phyloP scores from a whole-genome alignment of 371 early-diverging fungal species.

The Phascolomyces articulosus region DNA sequence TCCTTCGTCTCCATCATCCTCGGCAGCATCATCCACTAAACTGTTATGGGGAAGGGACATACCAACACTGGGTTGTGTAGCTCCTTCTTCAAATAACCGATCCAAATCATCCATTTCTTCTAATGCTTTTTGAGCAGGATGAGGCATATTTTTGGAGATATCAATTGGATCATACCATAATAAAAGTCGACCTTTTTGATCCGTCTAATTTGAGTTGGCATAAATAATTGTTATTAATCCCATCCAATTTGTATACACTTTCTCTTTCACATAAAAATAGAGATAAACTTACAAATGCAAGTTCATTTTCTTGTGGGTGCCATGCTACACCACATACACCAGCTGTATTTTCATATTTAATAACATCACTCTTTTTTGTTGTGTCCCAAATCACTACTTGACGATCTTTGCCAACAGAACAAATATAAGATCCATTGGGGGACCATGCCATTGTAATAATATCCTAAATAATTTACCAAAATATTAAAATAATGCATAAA shows the following conservation, averaged over 20 bases:
- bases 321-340: conserved; percentile 49
- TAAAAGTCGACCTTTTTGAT: conserved; percentile 12
- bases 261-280: not conserved
- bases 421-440: conserved; percentile 61
- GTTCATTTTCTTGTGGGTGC: conserved; percentile 56
- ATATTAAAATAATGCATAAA: not conserved
- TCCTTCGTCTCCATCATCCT: conserved; percentile 16
- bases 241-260: not conserved
- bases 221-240: not conserved
- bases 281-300: conserved; percentile 41
- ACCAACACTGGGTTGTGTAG: conserved; percentile 2
- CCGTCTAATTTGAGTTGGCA: conserved; percentile 1
- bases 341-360: conserved; percentile 23
- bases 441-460: conserved; percentile 61
- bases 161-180: conserved; percentile 22
- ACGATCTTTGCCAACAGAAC: conserved; percentile 39
- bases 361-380: conserved; percentile 20
- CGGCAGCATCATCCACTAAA: conserved; percentile 13
- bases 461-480: conserved; percentile 28
- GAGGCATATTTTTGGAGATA: not conserved
- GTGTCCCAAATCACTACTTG: conserved; percentile 59
- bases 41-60: not conserved
- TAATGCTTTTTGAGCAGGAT: conserved; percentile 9
- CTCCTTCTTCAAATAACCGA: conserved; percentile 16
- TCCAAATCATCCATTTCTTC: conserved; percentile 13